A percentile compares a stretch with the other conserved stretches of the same genome.
These are phyloP conservation scores for Chaetoceros muelleri DNA, from an alignment of 108 stramenopile genomes.

Conservation along the genomic window DNA sequence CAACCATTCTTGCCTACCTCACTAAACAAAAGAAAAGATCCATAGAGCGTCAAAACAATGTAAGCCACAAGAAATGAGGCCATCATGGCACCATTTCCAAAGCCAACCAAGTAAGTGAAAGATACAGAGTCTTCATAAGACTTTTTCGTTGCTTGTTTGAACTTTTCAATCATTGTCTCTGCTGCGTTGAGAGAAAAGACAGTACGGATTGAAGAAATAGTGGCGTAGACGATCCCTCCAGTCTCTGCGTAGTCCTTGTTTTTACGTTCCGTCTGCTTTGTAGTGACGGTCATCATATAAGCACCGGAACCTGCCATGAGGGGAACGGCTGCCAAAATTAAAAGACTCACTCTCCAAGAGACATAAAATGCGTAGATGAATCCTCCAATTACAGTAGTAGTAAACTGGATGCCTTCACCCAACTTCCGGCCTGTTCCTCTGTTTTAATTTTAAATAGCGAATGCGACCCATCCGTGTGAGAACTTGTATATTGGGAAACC, in stretches of 20 bases:
- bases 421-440: conserved; percentile 30
- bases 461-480: too few relatives aligned
- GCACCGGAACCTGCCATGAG: conserved; percentile 20
- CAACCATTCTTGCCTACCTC: conserved; percentile 29
- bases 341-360: conserved; percentile 23
- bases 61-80: conserved; percentile 16
- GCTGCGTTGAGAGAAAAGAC: conserved; percentile 45
- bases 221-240: conserved; percentile 39
- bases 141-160: conserved; percentile 28
- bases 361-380: conserved; percentile 27
- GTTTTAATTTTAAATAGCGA: neutral
- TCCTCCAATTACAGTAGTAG: conserved; percentile 24
- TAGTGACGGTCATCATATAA: conserved; percentile 19
- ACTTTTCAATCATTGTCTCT: conserved; percentile 26
- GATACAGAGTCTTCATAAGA: conserved; percentile 22
- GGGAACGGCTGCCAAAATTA: conserved; percentile 28
- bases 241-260: conserved; percentile 33
- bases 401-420: conserved; percentile 33
- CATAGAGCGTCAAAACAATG: conserved; percentile 25
- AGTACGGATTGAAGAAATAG: conserved; percentile 41
- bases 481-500: too few relatives aligned
- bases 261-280: conserved; percentile 16
- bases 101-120: conserved; percentile 17
- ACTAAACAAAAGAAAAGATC: conserved; percentile 30
- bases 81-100: conserved; percentile 41